A percentile compares a stretch with the other conserved stretches of the same genome.
phyloP scores from a whole-genome alignment of 768 basidiomycete genomes.

The Candolleomyces efflorescens region DNA sequence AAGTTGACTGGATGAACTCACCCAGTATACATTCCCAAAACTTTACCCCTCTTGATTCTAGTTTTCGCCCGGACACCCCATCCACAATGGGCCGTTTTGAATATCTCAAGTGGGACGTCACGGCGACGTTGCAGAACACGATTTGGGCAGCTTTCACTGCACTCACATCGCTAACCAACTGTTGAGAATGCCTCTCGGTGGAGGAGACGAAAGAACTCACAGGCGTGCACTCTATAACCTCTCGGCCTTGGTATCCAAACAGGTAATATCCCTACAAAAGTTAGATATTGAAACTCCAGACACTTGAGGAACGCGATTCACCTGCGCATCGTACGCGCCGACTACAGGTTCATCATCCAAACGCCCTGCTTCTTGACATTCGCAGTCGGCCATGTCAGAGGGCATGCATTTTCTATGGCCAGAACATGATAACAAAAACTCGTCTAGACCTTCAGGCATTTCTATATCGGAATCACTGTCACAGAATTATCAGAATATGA shows the following conservation, averaged over 20 bases:
- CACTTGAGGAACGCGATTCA: neutral
- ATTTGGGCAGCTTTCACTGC: slow-evolving; percentile 45
- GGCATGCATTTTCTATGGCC: slow-evolving; percentile 34
- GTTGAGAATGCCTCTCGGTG: neutral
- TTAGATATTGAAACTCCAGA: neutral
- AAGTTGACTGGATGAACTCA: slow-evolving; percentile 20
- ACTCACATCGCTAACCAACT: slow-evolving; percentile 38
- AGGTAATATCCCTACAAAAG: slow-evolving; percentile 43
- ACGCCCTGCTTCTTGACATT: slow-evolving; percentile 46
- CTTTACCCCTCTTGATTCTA: slow-evolving; percentile 46
- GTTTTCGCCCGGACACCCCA: slow-evolving; percentile 59
- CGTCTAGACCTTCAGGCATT: slow-evolving; percentile 13
- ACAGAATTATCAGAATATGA: neutral
- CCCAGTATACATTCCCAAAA: slow-evolving; percentile 70
- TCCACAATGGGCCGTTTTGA: slow-evolving; percentile 54
- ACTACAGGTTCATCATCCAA: slow-evolving; percentile 12
- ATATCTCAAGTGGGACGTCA: slow-evolving; percentile 56
- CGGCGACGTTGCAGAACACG: slow-evolving; percentile 60
- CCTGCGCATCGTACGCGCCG: neutral
- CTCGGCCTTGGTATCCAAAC: slow-evolving; percentile 38
- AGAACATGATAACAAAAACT: slow-evolving; percentile 38
- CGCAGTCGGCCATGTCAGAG: slow-evolving; percentile 29
- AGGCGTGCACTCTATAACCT: slow-evolving; percentile 65
- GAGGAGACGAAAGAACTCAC: slow-evolving; percentile 24
- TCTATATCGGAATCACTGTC: slow-evolving; percentile 8